Base-by-base conservation (phyloP, 2,329 filamentous ascomycete genomes). In the Aspergillus sp. region DNA sequence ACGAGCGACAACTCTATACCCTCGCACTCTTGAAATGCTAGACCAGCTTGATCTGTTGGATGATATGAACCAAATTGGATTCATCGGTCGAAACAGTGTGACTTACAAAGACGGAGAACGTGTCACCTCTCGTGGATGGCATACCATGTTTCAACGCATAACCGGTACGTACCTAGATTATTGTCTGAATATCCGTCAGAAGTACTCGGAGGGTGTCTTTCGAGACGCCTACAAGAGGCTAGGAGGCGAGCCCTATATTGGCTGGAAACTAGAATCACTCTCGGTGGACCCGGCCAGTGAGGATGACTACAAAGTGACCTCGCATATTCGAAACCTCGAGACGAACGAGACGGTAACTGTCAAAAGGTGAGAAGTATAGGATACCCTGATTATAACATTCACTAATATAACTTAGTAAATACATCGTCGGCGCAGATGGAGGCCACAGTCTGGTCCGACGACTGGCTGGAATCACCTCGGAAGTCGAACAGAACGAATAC, bases 11-110 rank as follows among this genome's bases (percentile, higher is more conserved):
- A 73, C 78, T 3, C 64, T 84, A 3, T 82, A 83, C 43, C 72
- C 80, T 8, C 77, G 82, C 9, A 81, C 78, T 1, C 66, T 81
- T 4, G 82, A 84, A 68, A 74, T 82, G 43, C 73, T 83, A 38
- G 76, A 77, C 55, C 81, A 82, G 48, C 76, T 83, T 61, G 69
- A 71, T 4, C 63, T 79, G 23, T 66, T 75, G 23, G 66, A 76
- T 5, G 61, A 71, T 90, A 91, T 52, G 89, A 94, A 66, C 90
- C 89, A 46, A 91, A 52, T 65, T 11, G 66, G 68, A 1, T 69
- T 65, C 17, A 60, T 61, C 5, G 63, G 61, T 43, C 62, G 66
- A 8, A 64, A 67, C 6, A 70, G 81, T 46, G 58, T 80, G 3
- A 65, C 68, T 0, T 69, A 71, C 9, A 79, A 79, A 9, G 59